Evolutionary conservation across 441 rosid genomes (phyloP).

Genomic region (Brassica balearica): DNA sequence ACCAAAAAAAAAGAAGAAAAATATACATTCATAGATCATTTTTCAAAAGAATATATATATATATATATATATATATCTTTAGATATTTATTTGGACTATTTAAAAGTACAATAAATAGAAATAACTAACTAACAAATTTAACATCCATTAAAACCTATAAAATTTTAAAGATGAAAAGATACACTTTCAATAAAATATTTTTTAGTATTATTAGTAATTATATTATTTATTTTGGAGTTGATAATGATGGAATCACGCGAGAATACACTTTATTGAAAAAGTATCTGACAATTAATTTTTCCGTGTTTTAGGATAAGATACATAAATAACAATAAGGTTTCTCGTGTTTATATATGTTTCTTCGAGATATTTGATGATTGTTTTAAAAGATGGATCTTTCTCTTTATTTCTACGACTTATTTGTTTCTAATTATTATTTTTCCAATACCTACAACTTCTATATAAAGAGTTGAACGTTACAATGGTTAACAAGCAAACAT

Average conservation of each 20-base stretch:
- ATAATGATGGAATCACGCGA: background rate
- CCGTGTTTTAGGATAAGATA: background rate
- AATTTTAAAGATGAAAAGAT: too few species aligned
- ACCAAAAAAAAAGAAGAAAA: too few species aligned
- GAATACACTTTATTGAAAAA: background rate
- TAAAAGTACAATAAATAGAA: too few species aligned
- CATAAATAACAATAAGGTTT: background rate
- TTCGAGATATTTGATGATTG: background rate
- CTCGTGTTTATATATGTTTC: background rate
- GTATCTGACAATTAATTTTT: too few species aligned
- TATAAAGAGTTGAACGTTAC: background rate
- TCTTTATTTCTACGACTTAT: background rate
- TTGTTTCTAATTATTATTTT: background rate
- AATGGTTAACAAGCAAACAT: background rate
- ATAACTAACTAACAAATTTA: background rate
- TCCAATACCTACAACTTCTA: background rate
- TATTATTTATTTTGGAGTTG: background rate
- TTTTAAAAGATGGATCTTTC: background rate
- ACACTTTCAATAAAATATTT: too few species aligned
- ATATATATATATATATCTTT: too few species aligned
- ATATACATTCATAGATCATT: too few species aligned
- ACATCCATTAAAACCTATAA: background rate
- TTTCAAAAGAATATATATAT: too few species aligned
- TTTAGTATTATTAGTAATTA: background rate
- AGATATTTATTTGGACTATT: background rate